phyloP scores from a whole-genome alignment of 2,329 filamentous ascomycete genomes.

The Cephalotrichum gorgonifer region DNA sequence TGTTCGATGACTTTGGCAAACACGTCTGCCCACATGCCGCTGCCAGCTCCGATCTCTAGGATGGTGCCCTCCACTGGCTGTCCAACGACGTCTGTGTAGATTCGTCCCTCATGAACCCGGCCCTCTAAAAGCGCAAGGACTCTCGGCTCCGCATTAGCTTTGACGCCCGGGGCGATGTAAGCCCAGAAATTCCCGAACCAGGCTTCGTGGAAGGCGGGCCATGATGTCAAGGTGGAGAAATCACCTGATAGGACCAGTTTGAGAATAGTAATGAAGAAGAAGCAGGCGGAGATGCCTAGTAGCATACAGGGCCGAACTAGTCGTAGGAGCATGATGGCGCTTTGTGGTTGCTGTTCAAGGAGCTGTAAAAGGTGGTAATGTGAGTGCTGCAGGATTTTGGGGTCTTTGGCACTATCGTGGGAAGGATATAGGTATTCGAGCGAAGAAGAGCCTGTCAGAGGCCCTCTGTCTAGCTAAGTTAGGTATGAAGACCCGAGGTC shows the following conservation, averaged over 20 bases:
- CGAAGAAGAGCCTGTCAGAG: too few relatives aligned
- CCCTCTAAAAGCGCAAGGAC: constrained; percentile 38
- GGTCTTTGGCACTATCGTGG: too few relatives aligned
- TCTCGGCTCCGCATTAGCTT: constrained; percentile 11
- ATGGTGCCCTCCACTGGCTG: constrained; percentile 38
- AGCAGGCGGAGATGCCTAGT: constrained; percentile 28
- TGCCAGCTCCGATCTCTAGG: constrained; percentile 52
- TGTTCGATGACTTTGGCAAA: constrained; percentile 30
- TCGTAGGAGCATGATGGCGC: too few relatives aligned
- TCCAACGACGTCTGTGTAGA: constrained; percentile 35
- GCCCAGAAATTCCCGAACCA: constrained; percentile 48
- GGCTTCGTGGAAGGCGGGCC: constrained; percentile 19
- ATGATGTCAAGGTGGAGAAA: constrained; percentile 20
- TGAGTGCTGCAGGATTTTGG: too few relatives aligned
- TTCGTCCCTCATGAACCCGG: constrained; percentile 19
- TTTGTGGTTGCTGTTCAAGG: too few relatives aligned
- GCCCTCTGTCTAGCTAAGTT: too few relatives aligned
- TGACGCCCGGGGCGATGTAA: constrained; percentile 26
- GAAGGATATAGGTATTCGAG: too few relatives aligned
- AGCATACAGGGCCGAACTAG: constrained; percentile 27
- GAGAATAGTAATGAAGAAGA: constrained; percentile 32
- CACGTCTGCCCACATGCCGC: constrained; percentile 49
- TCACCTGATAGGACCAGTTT: constrained; percentile 19
- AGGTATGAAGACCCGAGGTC: too few relatives aligned
- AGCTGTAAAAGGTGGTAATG: too few relatives aligned